Base-by-base conservation (phyloP, 2,329 filamentous ascomycete genomes). In the Fusarium sp. region DNA sequence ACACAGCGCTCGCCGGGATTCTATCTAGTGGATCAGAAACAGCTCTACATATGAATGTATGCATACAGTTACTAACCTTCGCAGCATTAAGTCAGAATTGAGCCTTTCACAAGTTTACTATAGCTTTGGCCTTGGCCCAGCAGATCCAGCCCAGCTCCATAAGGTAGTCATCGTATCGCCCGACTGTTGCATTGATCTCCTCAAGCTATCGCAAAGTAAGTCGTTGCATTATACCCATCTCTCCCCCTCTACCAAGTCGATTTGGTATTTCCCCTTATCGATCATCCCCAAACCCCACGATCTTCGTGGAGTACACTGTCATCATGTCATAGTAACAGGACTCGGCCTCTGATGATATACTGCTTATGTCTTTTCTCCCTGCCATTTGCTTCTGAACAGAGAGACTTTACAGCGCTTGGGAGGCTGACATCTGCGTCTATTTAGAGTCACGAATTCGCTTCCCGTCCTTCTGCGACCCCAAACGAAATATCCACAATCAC, bases 271-370 rank as follows among this genome's bases (percentile, higher is more conserved):
- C 67, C 63, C 63, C 46, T 73, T 69, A 65, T 70, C 54, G 27
- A 56, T 57, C 55, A 41, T 57, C 46, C 46, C 41, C 56, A 46
- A 65, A 63, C 59, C 56, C 60, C 56, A 74, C 56, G 67, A 54
- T 60, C 65, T 48, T 72, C 52, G 54, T 69, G 54, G 52, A 74
- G 56, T 44, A 58, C 67, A 69, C 60, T 44, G 37, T 62, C 62
- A 66, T 77, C 75, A 77, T 68, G 68, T 74, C 74, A 76, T 77
- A 74, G 46, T 35, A 62, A 54, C 69, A 46, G 56, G 60, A 70
- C 68, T 71, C 67, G 75, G 70, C 70, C 66, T 77, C 55, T 63
- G 48, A 59, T 54, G 54, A 60, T 44, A 45, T 58, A 63, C 70
- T 73, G 54, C 63, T 48, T 35, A 51, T 42, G 42, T 62, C 27